Evolutionary conservation across 352 stramenopile species (phyloP).

Genomic region (Globisporangium paroecandrum): DNA sequence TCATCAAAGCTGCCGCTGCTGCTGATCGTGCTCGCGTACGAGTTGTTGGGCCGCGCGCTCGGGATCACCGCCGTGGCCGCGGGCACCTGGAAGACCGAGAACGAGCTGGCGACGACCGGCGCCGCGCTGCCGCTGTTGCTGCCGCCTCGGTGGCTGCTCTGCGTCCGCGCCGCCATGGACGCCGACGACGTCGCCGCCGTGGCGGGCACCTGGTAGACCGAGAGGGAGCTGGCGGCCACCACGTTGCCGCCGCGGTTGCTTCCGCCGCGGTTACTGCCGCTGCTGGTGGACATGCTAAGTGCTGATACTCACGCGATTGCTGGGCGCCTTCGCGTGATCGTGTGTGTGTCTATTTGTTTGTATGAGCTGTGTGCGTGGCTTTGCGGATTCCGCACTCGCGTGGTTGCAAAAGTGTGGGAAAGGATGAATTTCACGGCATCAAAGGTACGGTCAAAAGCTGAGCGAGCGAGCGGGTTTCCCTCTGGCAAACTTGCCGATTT

Average conservation of each 20-base stretch:
- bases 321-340: neutral
- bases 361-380: neutral
- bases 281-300: neutral
- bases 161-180: neutral
- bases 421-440: neutral
- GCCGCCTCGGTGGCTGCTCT: neutral
- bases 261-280: neutral
- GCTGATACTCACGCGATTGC: neutral
- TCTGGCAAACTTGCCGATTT: neutral
- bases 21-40: slow-evolving; percentile 14
- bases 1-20: slow-evolving; percentile 17
- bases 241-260: neutral
- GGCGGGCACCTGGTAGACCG: slow-evolving; percentile 8
- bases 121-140: neutral
- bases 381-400: neutral
- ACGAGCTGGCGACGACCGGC: slow-evolving; percentile 29
- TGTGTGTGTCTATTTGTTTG: neutral
- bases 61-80: slow-evolving; percentile 18
- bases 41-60: slow-evolving; percentile 4
- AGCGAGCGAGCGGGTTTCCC: neutral
- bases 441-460: neutral
- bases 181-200: neutral
- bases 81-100: slow-evolving; percentile 70
- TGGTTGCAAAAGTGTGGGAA: no score
- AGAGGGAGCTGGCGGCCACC: neutral